phyloP scores from a whole-genome alignment of 1,284 basidiomycete species.

The Microbotryomycetes sp. region DNA sequence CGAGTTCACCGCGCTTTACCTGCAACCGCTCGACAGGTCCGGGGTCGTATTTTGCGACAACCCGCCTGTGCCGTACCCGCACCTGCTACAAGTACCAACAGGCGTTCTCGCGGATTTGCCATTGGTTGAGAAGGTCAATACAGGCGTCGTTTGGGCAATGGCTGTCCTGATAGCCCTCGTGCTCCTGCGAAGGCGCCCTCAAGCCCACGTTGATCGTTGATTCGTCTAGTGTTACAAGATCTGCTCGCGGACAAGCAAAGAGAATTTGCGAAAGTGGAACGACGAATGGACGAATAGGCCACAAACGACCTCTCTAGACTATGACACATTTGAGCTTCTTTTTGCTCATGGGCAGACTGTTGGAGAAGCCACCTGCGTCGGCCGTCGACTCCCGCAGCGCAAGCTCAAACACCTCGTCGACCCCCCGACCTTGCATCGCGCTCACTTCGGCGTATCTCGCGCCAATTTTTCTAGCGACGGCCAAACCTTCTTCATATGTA shows the following conservation, averaged over 20 bases:
- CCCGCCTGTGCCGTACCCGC: not conserved
- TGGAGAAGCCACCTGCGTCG: not conserved
- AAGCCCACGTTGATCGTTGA: no score
- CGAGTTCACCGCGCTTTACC: no score
- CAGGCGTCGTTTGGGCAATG: not conserved
- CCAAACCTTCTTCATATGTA: constrained; percentile 69
- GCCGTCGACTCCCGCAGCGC: constrained; percentile 44
- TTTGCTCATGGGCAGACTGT: no score
- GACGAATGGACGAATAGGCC: not conserved
- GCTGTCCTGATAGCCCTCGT: not conserved
- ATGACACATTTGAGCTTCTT: not conserved
- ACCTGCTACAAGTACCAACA: not conserved
- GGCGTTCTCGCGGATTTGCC: constrained; percentile 10
- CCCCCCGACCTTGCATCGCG: constrained; percentile 80
- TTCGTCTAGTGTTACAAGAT: not conserved
- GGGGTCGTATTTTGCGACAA: not conserved
- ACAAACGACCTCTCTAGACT: not conserved
- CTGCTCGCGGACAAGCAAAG: no score
- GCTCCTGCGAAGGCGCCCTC: not conserved
- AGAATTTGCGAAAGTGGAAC: not conserved
- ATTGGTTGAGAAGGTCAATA: constrained; percentile 5
- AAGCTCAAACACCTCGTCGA: constrained; percentile 85
- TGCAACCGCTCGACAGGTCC: no score
- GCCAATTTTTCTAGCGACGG: constrained; percentile 79
- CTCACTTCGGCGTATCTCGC: constrained; percentile 88